Evolutionary conservation across 2,329 filamentous ascomycete species (phyloP), one percentile per base, ranked within the genome.

Genomic region (Sarocladium oryzae): DNA sequence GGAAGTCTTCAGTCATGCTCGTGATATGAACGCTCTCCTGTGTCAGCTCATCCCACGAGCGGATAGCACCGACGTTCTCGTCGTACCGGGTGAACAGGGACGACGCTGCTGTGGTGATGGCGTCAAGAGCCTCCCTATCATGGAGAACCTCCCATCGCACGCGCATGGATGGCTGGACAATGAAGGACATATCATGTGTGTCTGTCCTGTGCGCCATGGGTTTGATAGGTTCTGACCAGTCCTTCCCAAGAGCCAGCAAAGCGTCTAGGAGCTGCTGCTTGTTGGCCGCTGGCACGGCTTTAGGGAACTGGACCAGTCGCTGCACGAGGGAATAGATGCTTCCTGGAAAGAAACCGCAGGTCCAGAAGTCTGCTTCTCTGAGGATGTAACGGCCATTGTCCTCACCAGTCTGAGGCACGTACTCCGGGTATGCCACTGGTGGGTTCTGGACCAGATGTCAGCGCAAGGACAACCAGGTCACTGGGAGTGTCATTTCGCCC

Each of bases 121-220:
- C 66, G 1, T 68, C 57, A 1, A 74, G 56, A 23, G 70, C 72
- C 20, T 63, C 51, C 2, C 54, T 43, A 37, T 73, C 68, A 0
- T 66, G 64, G 0, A 68, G 65, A 5, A 77, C 61, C 33, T 77
- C 72, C 71, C 74, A 79, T 3, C 72, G 66, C 13, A 70, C 69
- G 33, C 71, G 72, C 49, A 76, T 63, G 1, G 71, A 71, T 0
- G 75, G 75, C 20, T 74, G 69, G 3, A 79, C 72, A 56, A 79
- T 78, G 55, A 79, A 79, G 0, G 72, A 74, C 63, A 80, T 69
- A 46, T 79, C 76, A 51, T 79, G 77, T 0, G 76, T 79, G 51
- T 78, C 74, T 3, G 66, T 76, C 4, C 71, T 68, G 54, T 54
- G 58, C 16, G 65, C 63, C 55, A 65, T 63, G 28, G 52, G 20